Base-by-base conservation (phyloP, 148 eudicot genomes). In the Vaccinium corymbosum region DNA sequence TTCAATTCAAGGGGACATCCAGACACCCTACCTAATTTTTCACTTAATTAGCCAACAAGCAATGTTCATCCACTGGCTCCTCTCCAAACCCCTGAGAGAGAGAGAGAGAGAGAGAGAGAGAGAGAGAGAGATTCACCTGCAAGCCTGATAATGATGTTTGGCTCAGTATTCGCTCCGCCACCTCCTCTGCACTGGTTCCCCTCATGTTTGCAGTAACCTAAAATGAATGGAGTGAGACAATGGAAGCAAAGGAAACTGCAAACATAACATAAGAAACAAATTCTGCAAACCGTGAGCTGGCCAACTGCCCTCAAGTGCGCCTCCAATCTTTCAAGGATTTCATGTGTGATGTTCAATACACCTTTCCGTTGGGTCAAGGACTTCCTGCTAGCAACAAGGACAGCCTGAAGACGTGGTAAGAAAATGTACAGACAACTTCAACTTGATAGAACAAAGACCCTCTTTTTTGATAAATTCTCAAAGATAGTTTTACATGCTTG, bases 151-250 rank as follows among this genome's bases (percentile, higher is more conserved):
- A 83, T 25, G 94, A 96, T 73, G 93, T 50, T 86, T 94, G 97
- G 87, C 94, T 89, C 78, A 96, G 90, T 35, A 96, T 87, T 82
- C 94, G 88, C 83, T 91, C 93, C 35, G 98, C 98, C 72, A 95
- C 95, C 85, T 96, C 95, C 91, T 93, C 97, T 6, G 94, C 93
- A 87, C 93, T 93, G 81, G 87, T 91, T 83, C 98, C 98, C 86
- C 98, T 93, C 98, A 96, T 96, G 90, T 94, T 96, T 82, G 98
- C 97, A 80, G 90, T 89, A 66, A 95, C 97, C 98, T 95, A 88
- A 61, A 13, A 89, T 53, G 55, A 53, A 81, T 61, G 62, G 78
- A 25, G 5, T 84, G 80, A 85, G 75, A 76, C 29, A 66, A 32
- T 59, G 87, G 78, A 86, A 75, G 25, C 22, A 74, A 16, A 74